A percentile compares a stretch with the other conserved stretches of the same genome.
Evolutionary conservation across 2,329 filamentous ascomycete species (phyloP).

Genomic region (Epichloe gansuensis): DNA sequence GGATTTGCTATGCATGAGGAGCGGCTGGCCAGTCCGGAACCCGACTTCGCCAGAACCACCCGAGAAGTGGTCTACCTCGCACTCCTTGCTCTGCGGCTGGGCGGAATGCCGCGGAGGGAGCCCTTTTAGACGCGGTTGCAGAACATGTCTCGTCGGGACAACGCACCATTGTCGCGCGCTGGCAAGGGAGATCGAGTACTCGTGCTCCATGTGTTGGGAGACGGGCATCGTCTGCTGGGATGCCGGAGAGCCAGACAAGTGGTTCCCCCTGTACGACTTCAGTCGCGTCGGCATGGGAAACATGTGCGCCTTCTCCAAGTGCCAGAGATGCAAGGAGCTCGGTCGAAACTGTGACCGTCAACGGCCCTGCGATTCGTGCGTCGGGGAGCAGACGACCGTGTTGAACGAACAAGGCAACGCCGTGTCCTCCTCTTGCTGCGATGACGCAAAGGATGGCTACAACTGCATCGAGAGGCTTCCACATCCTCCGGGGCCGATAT

Average conservation of each 20-base stretch:
- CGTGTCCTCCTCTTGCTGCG: conserved; percentile 6
- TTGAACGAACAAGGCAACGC: background rate
- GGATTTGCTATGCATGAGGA: conserved; percentile 11
- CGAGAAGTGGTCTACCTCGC: conserved; percentile 6
- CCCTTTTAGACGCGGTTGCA: conserved; percentile 9
- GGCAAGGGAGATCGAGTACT: conserved; percentile 5
- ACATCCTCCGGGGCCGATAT: conserved; percentile 15
- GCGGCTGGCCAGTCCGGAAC: conserved; percentile 7
- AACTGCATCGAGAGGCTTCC: conserved; percentile 10
- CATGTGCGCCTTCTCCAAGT: conserved; percentile 14
- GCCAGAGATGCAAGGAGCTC: conserved; percentile 12
- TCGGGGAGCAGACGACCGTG: background rate
- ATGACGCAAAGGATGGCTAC: background rate
- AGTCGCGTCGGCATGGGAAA: conserved; percentile 20
- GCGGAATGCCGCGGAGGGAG: conserved; percentile 8
- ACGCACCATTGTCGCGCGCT: conserved; percentile 11
- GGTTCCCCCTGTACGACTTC: conserved; percentile 16
- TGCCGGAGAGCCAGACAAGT: background rate
- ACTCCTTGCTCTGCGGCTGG: conserved; percentile 8
- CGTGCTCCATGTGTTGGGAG: conserved; percentile 17
- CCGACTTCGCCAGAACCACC: conserved; percentile 6
- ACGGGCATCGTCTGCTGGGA: conserved; percentile 18
- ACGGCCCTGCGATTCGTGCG: conserved; percentile 25
- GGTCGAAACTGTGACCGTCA: conserved; percentile 22
- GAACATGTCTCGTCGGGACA: conserved; percentile 5